phyloP scores from a whole-genome alignment of 768 basidiomycete genomes.

The Rhizopogon vesiculosus region DNA sequence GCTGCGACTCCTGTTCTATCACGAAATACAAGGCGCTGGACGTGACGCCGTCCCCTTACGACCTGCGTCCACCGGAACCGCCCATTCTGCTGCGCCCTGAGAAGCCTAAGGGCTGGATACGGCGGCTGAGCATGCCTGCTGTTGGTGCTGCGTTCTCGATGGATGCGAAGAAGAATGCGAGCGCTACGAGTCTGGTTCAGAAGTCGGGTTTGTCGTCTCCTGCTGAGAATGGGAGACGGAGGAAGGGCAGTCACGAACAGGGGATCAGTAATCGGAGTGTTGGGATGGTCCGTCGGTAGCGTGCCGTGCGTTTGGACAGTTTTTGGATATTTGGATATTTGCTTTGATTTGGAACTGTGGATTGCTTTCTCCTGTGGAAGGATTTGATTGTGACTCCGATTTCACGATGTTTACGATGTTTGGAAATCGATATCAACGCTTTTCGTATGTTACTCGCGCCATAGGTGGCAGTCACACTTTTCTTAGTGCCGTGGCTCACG shows the following conservation, averaged over 20 bases:
- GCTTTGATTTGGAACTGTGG: neutral
- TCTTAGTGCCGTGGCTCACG: too few species aligned
- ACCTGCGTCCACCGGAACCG: constrained; percentile 37
- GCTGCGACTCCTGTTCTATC: constrained; percentile 60
- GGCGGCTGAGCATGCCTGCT: constrained; percentile 72
- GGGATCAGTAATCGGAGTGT: constrained; percentile 47
- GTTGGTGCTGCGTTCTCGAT: constrained; percentile 56
- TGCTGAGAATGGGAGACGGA: constrained; percentile 45
- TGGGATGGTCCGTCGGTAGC: constrained; percentile 44
- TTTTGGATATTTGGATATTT: neutral
- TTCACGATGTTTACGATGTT: too few species aligned
- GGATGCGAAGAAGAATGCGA: constrained; percentile 52
- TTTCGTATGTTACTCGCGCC: too few species aligned
- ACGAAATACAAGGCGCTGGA: constrained; percentile 44
- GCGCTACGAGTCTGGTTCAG: constrained; percentile 30
- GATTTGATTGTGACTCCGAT: too few species aligned
- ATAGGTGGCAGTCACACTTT: too few species aligned
- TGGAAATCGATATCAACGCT: too few species aligned
- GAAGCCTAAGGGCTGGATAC: constrained; percentile 70
- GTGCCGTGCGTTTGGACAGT: neutral
- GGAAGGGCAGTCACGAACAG: constrained; percentile 30
- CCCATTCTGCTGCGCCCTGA: constrained; percentile 45
- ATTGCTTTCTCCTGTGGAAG: too few species aligned
- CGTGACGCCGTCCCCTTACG: constrained; percentile 21
- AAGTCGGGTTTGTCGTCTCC: constrained; percentile 25